Base-by-base conservation (phyloP, 345 rosid genomes). In the Populus tremula region DNA sequence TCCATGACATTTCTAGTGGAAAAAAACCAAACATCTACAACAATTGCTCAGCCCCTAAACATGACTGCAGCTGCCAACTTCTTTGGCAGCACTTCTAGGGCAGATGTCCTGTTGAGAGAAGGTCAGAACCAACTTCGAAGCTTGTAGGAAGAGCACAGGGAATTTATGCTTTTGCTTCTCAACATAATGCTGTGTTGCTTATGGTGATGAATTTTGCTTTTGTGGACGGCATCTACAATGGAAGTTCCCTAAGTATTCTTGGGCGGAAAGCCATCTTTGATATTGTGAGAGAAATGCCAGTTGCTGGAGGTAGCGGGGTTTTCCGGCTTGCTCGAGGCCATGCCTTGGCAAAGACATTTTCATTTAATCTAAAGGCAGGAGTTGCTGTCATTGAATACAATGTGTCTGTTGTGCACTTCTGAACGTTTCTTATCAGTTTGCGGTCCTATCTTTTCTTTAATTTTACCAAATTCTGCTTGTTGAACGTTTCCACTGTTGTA, bases 111-210 rank as follows among this genome's bases (percentile, higher is more conserved):
- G 1, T 36, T 87, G 66, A 81, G 84, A 1, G 87, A 80, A 73
- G 79, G 21, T 80, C 81, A 20, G 86, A 82, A 39, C 74, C 54
- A 7, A 79, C 53, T 10, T 84, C 89, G 5, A 87, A 81, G 69
- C 80, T 81, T 36, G 86, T 87, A 3, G 89, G 89, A 71, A 71
- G 83, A 63, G 86, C 86, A 25, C 81, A 79, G 54, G 86, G 85
- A 59, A 66, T 85, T 3, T 83, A 83, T 75, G 83, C 67, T 1
- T 72, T 69, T 27, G 76, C 81, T 33, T 78, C 76, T 35, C 81
- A 64, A 35, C 27, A 53, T 72, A 54, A 72, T 33, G 6, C 53
- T 38, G 72, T 39, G n/a, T 27, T 64, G n/a, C 56, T 78, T 27
- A 47, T 72, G 71, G 25, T 65, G 31, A 17, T 64, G 71, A 67